A percentile compares a stretch with the other conserved stretches of the same genome.
These are phyloP conservation scores for Pseudonitzschia pungens DNA, from an alignment of 108 stramenopile genomes.

Conservation along the genomic window DNA sequence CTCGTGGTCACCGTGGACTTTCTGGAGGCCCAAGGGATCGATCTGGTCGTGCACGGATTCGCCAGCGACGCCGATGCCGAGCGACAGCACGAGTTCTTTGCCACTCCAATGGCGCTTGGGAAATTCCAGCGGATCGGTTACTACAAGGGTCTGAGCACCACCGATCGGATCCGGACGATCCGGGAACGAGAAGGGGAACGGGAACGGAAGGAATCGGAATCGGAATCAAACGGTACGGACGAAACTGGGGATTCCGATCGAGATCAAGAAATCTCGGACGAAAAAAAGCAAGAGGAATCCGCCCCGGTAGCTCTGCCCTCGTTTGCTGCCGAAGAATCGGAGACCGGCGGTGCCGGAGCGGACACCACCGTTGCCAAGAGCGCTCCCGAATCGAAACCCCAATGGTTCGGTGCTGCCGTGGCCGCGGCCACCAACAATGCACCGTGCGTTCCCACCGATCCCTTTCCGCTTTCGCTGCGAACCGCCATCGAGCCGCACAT, in stretches of 20 bases:
- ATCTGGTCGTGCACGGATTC: constrained; percentile 80
- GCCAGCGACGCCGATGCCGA: constrained; percentile 55
- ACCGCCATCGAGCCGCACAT: constrained; percentile 58
- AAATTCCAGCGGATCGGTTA: constrained; percentile 64
- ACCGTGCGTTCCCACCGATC: constrained; percentile 43
- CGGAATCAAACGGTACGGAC: too few relatives aligned
- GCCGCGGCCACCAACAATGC: constrained; percentile 47
- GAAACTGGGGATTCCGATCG: too few relatives aligned
- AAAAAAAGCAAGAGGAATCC: background rate
- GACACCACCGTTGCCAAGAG: background rate
- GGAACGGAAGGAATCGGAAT: too few relatives aligned
- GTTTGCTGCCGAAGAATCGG: too few relatives aligned
- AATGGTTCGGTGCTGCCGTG: constrained; percentile 64
- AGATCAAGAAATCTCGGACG: too few relatives aligned
- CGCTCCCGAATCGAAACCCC: constrained; percentile 13
- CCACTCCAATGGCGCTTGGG: constrained; percentile 37
- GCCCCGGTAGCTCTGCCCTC: too few relatives aligned
- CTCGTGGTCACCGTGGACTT: constrained; percentile 65
- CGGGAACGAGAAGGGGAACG: background rate
- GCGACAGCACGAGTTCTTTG: constrained; percentile 62
- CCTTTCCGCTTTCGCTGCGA: constrained; percentile 50
- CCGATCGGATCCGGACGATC: constrained; percentile 56
- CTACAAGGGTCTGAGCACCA: constrained; percentile 57
- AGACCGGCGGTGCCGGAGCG: background rate
- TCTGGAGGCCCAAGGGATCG: constrained; percentile 57